Evolutionary conservation across 352 stramenopile genomes (phyloP).

Genomic region (Phytophthora chlamydospora): DNA sequence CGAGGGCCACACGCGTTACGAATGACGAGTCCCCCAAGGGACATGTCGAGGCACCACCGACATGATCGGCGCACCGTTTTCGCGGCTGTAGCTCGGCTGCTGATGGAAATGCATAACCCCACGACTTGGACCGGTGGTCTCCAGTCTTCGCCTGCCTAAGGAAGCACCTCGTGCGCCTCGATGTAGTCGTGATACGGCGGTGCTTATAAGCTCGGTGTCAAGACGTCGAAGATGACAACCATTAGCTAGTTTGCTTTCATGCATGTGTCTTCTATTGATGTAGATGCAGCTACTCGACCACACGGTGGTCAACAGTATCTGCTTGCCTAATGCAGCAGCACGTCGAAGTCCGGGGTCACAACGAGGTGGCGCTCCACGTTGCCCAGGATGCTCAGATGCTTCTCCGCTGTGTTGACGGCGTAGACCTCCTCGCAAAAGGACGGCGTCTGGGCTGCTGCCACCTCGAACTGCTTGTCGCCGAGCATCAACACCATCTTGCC

Average conservation of each 20-base stretch:
- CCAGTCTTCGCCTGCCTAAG: too few species aligned
- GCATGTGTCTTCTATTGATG: slow-evolving; percentile 22
- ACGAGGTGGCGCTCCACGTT: slow-evolving; percentile 80
- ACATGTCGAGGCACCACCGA: neutral
- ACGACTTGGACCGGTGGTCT: too few species aligned
- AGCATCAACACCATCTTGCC: slow-evolving; percentile 88
- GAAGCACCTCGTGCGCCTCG: too few species aligned
- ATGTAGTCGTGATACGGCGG: too few species aligned
- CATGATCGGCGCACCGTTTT: neutral
- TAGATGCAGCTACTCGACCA: slow-evolving; percentile 5
- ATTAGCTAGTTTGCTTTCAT: neutral
- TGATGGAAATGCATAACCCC: too few species aligned
- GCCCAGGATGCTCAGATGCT: slow-evolving; percentile 80
- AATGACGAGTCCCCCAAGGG: neutral
- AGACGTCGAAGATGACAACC: too few species aligned
- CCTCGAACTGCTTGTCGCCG: slow-evolving; percentile 87
- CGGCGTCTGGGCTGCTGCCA: slow-evolving; percentile 77
- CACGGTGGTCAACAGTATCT: neutral
- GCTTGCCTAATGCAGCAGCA: slow-evolving; percentile 65
- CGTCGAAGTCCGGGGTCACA: slow-evolving; percentile 88
- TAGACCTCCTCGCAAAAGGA: slow-evolving; percentile 87
- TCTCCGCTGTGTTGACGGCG: slow-evolving; percentile 75
- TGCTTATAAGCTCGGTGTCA: too few species aligned
- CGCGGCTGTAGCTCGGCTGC: too few species aligned
- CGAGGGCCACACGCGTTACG: slow-evolving; percentile 9